A percentile compares a stretch with the other conserved stretches of the same genome.
phyloP scores from a whole-genome alignment of 768 basidiomycete genomes.

The Pleurotus djamor region DNA sequence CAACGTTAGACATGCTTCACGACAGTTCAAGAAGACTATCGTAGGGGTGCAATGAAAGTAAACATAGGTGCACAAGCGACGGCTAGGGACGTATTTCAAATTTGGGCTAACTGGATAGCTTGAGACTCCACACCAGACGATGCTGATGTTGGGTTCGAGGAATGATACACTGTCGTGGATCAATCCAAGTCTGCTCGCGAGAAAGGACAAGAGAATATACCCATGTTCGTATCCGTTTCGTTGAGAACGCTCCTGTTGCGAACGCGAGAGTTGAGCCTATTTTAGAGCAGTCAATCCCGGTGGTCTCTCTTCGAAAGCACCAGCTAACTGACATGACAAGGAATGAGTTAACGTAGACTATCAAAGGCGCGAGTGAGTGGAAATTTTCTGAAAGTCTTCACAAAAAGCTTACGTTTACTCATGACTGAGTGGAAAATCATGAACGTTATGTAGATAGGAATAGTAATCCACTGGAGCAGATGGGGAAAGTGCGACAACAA shows the following conservation, averaged over 20 bases:
- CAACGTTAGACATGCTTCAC: too few species aligned
- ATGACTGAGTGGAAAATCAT: background rate
- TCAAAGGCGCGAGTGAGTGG: background rate
- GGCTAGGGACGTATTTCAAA: too few species aligned
- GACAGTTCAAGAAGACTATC: too few species aligned
- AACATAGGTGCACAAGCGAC: too few species aligned
- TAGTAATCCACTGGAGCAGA: background rate
- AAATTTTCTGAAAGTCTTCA: background rate
- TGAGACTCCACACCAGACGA: too few species aligned
- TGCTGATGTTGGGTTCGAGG: too few species aligned
- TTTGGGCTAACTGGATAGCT: too few species aligned
- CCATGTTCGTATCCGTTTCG: background rate
- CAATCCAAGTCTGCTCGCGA: too few species aligned
- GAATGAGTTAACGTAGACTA: background rate
- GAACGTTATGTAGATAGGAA: background rate
- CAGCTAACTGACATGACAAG: background rate
- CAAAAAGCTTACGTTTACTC: background rate
- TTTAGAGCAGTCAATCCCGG: background rate
- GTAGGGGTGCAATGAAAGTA: too few species aligned
- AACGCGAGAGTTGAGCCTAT: background rate
- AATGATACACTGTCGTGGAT: too few species aligned
- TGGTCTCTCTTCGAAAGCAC: background rate
- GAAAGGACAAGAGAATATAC: too few species aligned
- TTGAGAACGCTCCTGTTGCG: background rate
- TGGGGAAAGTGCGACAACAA: background rate